phyloP scores from a whole-genome alignment of 2,329 filamentous ascomycete species.

The Aspergillus brunneoviolaceus region DNA sequence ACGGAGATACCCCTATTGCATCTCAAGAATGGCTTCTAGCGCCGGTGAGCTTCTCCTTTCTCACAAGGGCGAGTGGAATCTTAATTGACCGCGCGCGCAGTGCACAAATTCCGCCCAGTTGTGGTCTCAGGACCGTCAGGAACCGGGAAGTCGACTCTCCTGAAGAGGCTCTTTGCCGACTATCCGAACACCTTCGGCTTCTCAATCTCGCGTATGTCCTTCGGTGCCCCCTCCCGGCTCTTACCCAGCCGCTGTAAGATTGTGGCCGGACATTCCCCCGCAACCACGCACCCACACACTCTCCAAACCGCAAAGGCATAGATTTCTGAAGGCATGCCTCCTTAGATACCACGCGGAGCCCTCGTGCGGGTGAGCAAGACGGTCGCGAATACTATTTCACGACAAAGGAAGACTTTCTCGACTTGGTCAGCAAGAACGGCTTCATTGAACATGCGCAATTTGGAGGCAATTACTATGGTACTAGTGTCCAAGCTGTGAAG shows the following conservation, averaged over 20 bases:
- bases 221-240: conserved; percentile 8
- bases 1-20: background rate
- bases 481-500: conserved; percentile 74
- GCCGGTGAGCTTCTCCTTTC: conserved; percentile 21
- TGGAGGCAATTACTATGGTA: conserved; percentile 83
- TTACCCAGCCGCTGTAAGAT: background rate
- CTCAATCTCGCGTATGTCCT: conserved; percentile 38
- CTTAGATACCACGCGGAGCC: conserved; percentile 73
- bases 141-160: conserved; percentile 45
- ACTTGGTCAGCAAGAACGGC: conserved; percentile 64
- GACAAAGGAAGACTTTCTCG: conserved; percentile 64
- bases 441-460: conserved; percentile 90
- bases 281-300: background rate
- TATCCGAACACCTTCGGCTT: conserved; percentile 46
- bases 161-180: conserved; percentile 43
- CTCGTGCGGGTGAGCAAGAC: conserved; percentile 71
- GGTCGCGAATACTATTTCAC: conserved; percentile 82
- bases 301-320: background rate
- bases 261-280: background rate
- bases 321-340: background rate
- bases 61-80: background rate
- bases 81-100: conserved; percentile 14
- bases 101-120: conserved; percentile 38
- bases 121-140: conserved; percentile 45
- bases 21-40: conserved; percentile 26